phyloP scores from a whole-genome alignment of 306 rosid species.

The Begonia fuchsioides region DNA sequence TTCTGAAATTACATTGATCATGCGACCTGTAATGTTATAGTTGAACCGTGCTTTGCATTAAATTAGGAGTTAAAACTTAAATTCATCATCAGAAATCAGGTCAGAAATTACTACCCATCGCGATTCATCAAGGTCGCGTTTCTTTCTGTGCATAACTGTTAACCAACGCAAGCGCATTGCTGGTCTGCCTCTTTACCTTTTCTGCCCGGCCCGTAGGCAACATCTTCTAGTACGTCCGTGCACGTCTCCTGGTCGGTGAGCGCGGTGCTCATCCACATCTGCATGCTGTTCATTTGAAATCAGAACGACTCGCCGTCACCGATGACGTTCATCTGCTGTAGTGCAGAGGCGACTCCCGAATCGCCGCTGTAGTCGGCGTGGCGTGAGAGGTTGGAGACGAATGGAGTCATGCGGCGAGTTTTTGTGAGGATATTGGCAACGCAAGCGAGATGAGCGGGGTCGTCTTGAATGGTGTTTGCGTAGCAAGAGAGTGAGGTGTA shows the following conservation, averaged over 20 bases:
- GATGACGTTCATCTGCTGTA: conserved; percentile 67
- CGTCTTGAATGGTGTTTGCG: conserved; percentile 49
- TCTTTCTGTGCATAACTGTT: conserved; percentile 44
- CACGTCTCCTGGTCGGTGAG: conserved; percentile 91
- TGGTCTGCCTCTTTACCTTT: too few relatives aligned
- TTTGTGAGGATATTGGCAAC: conserved; percentile 56
- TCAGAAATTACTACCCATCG: neutral
- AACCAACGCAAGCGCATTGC: conserved; percentile 79
- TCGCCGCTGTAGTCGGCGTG: conserved; percentile 33
- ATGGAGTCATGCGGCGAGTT: conserved; percentile 33
- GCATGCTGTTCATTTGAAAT: conserved; percentile 91
- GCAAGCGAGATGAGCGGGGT: conserved; percentile 68
- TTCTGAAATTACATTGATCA: too few relatives aligned
- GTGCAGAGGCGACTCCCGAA: conserved; percentile 40
- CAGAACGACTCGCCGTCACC: conserved; percentile 23
- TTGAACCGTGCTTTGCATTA: too few relatives aligned
- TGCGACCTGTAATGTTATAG: too few relatives aligned
- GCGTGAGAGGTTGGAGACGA: conserved; percentile 49
- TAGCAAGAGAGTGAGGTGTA: too few relatives aligned
- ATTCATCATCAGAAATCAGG: neutral
- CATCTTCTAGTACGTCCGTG: conserved; percentile 79
- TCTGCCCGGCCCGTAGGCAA: too few relatives aligned
- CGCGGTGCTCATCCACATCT: too few relatives aligned
- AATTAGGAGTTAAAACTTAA: too few relatives aligned
- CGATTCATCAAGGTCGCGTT: conserved; percentile 11